Percentiles rank a stretch among this genome's conserved stretches.
phyloP scores from a whole-genome alignment of 208 protist species.

The Wallacemonas sp. region DNA sequence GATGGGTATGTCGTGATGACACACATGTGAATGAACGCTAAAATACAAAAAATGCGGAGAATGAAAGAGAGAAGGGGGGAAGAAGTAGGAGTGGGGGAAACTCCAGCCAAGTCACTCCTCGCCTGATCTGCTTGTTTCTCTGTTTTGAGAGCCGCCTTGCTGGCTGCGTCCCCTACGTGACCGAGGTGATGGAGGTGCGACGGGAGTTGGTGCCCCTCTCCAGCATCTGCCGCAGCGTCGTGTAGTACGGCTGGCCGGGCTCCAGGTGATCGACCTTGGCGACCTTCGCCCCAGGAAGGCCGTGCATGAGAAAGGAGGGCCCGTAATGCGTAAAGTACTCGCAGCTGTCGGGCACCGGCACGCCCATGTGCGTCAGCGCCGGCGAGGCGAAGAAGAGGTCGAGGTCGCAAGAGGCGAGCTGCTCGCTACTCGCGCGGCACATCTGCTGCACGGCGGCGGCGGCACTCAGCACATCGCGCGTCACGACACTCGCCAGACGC shows the following conservation, averaged over 20 bases:
- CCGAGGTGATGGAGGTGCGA: not conserved
- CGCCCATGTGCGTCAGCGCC: conserved; percentile 29
- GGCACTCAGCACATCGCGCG: conserved; percentile 52
- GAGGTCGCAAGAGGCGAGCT: not conserved
- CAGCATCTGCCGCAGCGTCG: not conserved
- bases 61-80: too few species aligned
- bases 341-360: conserved; percentile 43
- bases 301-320: conserved; percentile 62
- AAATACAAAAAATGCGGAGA: not conserved
- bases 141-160: not conserved
- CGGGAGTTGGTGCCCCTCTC: conserved; percentile 2
- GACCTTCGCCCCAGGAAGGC: conserved; percentile 27
- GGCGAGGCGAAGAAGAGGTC: conserved; percentile 38
- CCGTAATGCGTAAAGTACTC: conserved; percentile 54
- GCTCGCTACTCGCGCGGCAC: not conserved
- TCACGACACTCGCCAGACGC: conserved; percentile 37
- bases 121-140: not conserved
- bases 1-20: too few species aligned
- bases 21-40: too few species aligned
- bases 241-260: conserved; percentile 19
- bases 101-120: too few species aligned
- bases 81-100: too few species aligned
- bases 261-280: conserved; percentile 19
- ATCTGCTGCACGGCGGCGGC: conserved; percentile 23
- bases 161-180: not conserved